Base-by-base conservation (phyloP, 805 yeast genomes). In the Candida sphagnicola region DNA sequence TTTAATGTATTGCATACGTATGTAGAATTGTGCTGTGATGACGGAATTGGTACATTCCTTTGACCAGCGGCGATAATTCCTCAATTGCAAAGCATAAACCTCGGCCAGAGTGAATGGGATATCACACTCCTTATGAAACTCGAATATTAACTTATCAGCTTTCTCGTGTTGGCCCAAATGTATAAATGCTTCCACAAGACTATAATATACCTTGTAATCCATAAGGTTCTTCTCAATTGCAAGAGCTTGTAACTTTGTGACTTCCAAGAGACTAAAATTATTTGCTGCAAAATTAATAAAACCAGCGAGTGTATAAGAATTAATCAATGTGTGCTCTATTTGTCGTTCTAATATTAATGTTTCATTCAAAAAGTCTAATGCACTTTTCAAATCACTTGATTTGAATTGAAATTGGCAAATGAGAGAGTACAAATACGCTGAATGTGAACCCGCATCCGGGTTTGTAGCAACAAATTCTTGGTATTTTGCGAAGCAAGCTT, bases 51-150 rank as follows among this genome's bases (percentile, higher is more conserved):
- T 8, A 48, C 45, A 30, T 26, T 40, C 16, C 35, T 41, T 24
- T 33, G 39, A 39, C 73, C 73, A 67, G 21, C 41, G 39, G 13
- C 61, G 39, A 40, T 54, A 58, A 35, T 62, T 64, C 35, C 48
- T 51, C 25, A 65, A 39, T 37, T 67, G 70, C 1, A 42, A 45
- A 13, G 49, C 45, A 43, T 49, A 57, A 4, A 67, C 48, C 5
- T 45, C 49, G 3, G 61, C 48, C 44, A 54, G 53, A 12, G 49
- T 49, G 30, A 57, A 61, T 13, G 71, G 70, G 14, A 55, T 55
- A 2, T 40, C 36, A 4, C 64, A 54, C 1, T 39, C 31, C n/a
- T 36, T 38, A 32, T 66, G 71, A 2, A 68, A 70, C 28, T 58
- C 54, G 18, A 41, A 48, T 8, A 64, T 50, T 23, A 59, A 36